Base-by-base conservation (phyloP, 2,329 filamentous ascomycete genomes). In the Drechslerella dactyloides region DNA sequence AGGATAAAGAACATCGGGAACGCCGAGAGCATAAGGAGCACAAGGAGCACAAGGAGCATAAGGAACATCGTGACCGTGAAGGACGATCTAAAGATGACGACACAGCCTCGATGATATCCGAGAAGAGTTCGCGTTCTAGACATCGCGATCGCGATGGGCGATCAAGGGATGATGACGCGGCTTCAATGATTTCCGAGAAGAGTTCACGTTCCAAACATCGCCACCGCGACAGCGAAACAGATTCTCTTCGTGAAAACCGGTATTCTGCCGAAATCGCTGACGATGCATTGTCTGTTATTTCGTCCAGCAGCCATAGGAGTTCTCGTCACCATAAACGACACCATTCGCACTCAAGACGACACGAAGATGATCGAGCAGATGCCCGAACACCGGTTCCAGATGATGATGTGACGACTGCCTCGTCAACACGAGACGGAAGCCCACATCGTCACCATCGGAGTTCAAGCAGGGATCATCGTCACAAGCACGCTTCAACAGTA, bases 401-500 rank as follows among this genome's bases (percentile, higher is more conserved):
- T 30, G 60, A 72, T 65, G 68, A 72, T 46, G 44, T 17, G 35
- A 33, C 55, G 7, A 35, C 68, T 50, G 60, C 40, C 68, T 72
- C 51, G 60, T 51, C 68, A 72, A 72, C 60, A 60, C 68, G 68
- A 46, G 68, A 63, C 50, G 51, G 40, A 48, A 65, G 68, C 33
- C 53, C 66, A 40, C 66, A 70, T 64, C 66, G 59, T 42, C 68
- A 72, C 35, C 68, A 44, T 50, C 68, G 42, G 44, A 72, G 68
- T 42, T 57, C 60, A 24, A 72, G 68, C 46, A 65, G 60, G 68
- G 68, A 72, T 60, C 68, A 72, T 72, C 68, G 60, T 64, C 55
- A 63, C 55, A 65, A 61, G 68, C 68, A 52, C 68, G 58, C 68
- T 72, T 72, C 68, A 72, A 72, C 68, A 72, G 68, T 72, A 72